Evolutionary conservation across 2,329 filamentous ascomycete species (phyloP), one percentile per base, ranked within the genome.

Genomic region (Cordyceps cateniannulata): DNA sequence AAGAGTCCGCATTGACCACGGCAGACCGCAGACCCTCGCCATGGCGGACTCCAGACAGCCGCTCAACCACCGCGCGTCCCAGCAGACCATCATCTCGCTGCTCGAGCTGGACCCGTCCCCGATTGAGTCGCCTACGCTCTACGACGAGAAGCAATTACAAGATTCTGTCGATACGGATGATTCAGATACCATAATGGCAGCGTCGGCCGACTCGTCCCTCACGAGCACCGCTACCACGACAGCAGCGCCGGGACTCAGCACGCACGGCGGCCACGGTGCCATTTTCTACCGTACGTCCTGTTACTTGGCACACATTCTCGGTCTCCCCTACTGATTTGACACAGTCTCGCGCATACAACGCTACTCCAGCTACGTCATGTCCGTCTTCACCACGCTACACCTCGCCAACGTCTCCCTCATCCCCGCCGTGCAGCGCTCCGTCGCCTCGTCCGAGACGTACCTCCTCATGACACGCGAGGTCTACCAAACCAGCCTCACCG

Each of bases 381-480:
- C 85, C 64, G 77, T 90, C 65, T 96, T 93, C 76, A 82, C 88
- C 38, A 80, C 85, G 32, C 80, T 95, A 61, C 92, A 96, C 76
- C 79, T 95, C 64, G 81, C 86, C 68, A 96, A 93, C 68, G 93
- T 91, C 38, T 90, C 90, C 8, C 72, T 96, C 48, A 87, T 96
- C 65, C 92, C 91, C 0, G 83, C 95, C 42, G 67, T 87, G 54
- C 91, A 89, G 45, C 84, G 81, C 61, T 91, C 89, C 50, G 84
- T 95, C 7, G 77, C 87, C 9, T 83, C 85, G 57, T 89, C 89
- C 63, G 93, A 97, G 71, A 86, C 86, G 54, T 96, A 92, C 74
- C 86, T 98, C 53, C 87, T 98, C 65, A 90, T 96, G 73, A 93
- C 92, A 29, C 86, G 93, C 63, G 93, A 96, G 53, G 86, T 95